phyloP scores from a whole-genome alignment of 352 stramenopile genomes.

The Pythium rishiriense region DNA sequence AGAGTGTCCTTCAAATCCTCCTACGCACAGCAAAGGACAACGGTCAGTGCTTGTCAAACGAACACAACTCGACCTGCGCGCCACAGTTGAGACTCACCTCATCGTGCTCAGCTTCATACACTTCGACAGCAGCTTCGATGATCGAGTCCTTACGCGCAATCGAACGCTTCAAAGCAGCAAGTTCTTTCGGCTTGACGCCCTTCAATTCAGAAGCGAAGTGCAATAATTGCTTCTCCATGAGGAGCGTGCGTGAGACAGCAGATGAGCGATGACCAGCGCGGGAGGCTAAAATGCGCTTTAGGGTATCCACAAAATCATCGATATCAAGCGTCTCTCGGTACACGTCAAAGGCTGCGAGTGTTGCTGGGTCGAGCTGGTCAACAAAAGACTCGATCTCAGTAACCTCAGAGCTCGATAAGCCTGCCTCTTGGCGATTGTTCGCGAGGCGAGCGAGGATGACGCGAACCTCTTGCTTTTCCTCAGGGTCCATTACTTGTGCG shows the following conservation, averaged over 20 bases:
- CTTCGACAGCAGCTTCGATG: conserved; percentile 40
- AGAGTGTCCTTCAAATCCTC: conserved; percentile 57
- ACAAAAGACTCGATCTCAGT: conserved; percentile 35
- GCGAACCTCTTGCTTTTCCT: conserved; percentile 30
- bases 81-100: conserved; percentile 36
- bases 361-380: conserved; percentile 35
- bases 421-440: conserved; percentile 10
- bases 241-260: conserved; percentile 3
- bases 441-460: conserved; percentile 21
- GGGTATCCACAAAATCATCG: conserved; percentile 55
- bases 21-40: conserved; percentile 19
- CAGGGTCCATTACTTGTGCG: conserved; percentile 12
- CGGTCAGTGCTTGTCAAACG: neutral
- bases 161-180: conserved; percentile 39
- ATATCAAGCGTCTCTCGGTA: conserved; percentile 47
- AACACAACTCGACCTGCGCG: neutral
- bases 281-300: conserved; percentile 40
- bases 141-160: conserved; percentile 44
- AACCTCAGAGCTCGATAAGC: conserved; percentile 32
- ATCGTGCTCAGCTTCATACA: conserved; percentile 43
- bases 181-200: conserved; percentile 23
- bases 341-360: conserved; percentile 61
- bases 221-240: conserved; percentile 29
- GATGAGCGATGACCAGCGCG: neutral
- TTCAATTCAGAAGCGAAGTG: conserved; percentile 19